Conservation (phyloP, 176 grass and related monocot genomes). For the Aegilops umbellulata region DNA sequence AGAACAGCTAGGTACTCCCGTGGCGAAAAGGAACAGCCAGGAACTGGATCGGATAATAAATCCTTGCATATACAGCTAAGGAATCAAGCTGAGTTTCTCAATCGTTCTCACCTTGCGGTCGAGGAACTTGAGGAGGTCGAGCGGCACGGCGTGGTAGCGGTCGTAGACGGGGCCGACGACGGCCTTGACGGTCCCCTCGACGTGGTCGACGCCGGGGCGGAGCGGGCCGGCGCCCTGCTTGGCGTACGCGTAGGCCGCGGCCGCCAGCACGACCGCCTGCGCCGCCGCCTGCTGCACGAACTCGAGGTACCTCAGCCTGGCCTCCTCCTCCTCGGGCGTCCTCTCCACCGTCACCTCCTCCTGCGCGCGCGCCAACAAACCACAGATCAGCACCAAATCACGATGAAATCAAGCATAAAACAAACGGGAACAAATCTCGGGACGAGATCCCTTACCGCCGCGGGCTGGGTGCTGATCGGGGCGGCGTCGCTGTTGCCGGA, state of each 20-base stretch:
- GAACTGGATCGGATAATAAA: neutral
- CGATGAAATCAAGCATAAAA: neutral
- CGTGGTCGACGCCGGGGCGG: conserved; percentile 69
- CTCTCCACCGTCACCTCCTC: conserved; percentile 46
- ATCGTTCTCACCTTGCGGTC: conserved; percentile 65
- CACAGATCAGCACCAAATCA: conserved; percentile 1
- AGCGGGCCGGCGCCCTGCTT: conserved; percentile 79
- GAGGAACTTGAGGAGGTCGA: conserved; percentile 72
- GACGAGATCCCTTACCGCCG: conserved; percentile 6
- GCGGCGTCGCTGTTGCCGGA: neutral
- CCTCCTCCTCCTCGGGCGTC: conserved; percentile 40
- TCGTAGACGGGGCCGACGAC: conserved; percentile 85
- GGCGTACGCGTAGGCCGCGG: conserved; percentile 62
- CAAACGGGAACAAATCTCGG: neutral
- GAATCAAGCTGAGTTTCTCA: neutral
- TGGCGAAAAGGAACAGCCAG: neutral
- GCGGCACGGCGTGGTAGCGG: conserved; percentile 62
- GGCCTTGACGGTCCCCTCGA: conserved; percentile 81
- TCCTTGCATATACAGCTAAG: neutral
- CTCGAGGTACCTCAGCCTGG: conserved; percentile 81
- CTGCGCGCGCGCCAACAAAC: neutral
- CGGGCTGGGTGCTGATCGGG: conserved; percentile 27
- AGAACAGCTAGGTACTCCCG: too few species aligned
- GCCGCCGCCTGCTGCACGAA: conserved; percentile 74
- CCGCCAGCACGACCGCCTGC: conserved; percentile 57